These are phyloP conservation scores for Cutaneotrichosporon spelunceum DNA, from an alignment of 1,284 basidiomycete genomes.

Conservation along the genomic window DNA sequence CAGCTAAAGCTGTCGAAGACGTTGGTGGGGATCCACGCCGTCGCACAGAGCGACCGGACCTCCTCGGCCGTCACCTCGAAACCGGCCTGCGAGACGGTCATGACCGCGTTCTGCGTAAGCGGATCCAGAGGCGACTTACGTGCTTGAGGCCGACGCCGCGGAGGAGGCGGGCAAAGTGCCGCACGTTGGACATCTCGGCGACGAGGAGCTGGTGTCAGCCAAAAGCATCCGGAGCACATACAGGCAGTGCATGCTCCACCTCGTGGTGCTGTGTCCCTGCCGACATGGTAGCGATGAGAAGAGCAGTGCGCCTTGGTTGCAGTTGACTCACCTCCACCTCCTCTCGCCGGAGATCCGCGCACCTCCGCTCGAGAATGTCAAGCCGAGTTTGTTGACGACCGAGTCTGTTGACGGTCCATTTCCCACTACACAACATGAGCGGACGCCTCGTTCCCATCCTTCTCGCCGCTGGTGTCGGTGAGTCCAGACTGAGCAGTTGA, in stretches of 20 bases:
- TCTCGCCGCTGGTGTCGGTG: slow-evolving; percentile 34
- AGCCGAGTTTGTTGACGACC: not conserved
- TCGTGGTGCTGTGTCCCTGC: not conserved
- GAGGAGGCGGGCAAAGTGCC: slow-evolving; percentile 68
- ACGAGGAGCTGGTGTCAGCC: slow-evolving; percentile 60
- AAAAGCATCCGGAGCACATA: not conserved
- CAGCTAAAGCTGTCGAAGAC: slow-evolving; percentile 75
- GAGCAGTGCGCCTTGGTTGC: slow-evolving; percentile 1
- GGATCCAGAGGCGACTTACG: slow-evolving; percentile 50
- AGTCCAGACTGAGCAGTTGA: slow-evolving; percentile 3
- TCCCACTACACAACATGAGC: slow-evolving; percentile 21
- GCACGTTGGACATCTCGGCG: slow-evolving; percentile 72
- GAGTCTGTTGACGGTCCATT: not conserved
- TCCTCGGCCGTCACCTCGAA: slow-evolving; percentile 85
- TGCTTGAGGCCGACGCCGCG: slow-evolving; percentile 73
- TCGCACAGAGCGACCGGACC: slow-evolving; percentile 70
- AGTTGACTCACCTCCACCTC: slow-evolving; percentile 10
- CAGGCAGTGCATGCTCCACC: not conserved
- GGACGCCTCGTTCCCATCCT: slow-evolving; percentile 28
- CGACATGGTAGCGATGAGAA: not conserved
- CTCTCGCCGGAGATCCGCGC: not conserved
- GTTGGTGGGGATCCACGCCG: slow-evolving; percentile 75
- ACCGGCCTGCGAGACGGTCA: slow-evolving; percentile 67
- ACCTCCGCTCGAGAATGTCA: not conserved
- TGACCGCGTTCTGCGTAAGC: slow-evolving; percentile 64